Evolutionary conservation across 2,329 filamentous ascomycete genomes (phyloP).

Genomic region (Mycocentrospora acerina): DNA sequence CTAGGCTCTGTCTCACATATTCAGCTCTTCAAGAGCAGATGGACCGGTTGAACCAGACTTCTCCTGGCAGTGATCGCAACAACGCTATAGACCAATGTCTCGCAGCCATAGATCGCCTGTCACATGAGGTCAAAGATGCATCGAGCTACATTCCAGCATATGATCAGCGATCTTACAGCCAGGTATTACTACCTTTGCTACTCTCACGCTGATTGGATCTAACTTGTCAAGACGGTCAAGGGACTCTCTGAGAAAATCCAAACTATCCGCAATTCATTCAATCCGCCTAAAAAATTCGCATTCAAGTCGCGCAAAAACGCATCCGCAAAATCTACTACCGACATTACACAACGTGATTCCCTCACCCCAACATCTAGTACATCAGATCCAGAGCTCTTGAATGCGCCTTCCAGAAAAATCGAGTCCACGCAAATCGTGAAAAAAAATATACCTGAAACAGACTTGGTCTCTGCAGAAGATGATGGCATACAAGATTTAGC

Average conservation of each 20-base stretch:
- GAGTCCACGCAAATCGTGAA: too few species aligned
- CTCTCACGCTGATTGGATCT: slow-evolving; percentile 8
- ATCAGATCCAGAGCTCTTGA: neutral
- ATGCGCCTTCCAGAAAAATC: too few species aligned
- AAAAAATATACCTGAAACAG: too few species aligned
- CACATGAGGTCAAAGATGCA: slow-evolving; percentile 82
- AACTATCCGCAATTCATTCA: slow-evolving; percentile 64
- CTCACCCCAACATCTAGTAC: too few species aligned
- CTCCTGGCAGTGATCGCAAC: slow-evolving; percentile 71
- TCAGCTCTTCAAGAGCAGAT: slow-evolving; percentile 78
- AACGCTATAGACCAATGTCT: slow-evolving; percentile 81
- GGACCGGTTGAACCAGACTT: slow-evolving; percentile 62
- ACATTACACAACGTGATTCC: slow-evolving; percentile 51
- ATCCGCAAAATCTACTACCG: slow-evolving; percentile 57
- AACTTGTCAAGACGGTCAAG: slow-evolving; percentile 68
- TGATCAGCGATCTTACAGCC: slow-evolving; percentile 82
- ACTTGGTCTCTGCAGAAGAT: neutral
- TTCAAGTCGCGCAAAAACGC: slow-evolving; percentile 66
- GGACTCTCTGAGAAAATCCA: slow-evolving; percentile 76
- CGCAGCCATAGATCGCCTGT: slow-evolving; percentile 75
- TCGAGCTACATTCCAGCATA: slow-evolving; percentile 81
- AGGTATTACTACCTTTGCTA: slow-evolving; percentile 53
- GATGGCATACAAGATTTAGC: slow-evolving; percentile 7
- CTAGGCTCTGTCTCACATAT: slow-evolving; percentile 1
- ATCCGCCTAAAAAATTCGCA: slow-evolving; percentile 76